phyloP scores from a whole-genome alignment of 2,329 filamentous ascomycete species.

The Rhytidhysteron rufulum region DNA sequence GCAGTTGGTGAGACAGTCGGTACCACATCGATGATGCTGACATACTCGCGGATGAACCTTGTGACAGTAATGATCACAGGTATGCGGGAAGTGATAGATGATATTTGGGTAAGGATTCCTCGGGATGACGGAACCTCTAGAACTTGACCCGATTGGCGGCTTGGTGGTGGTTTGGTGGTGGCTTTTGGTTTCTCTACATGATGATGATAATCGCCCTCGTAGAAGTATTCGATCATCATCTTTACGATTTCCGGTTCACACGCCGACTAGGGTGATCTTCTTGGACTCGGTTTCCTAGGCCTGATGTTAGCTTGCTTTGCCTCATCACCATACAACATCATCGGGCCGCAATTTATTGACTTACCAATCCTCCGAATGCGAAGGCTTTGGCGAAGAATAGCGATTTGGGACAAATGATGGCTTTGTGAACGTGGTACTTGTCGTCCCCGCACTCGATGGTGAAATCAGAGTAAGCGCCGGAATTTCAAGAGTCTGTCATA shows the following conservation, averaged over 20 bases:
- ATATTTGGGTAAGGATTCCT: not conserved
- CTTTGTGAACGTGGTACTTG: constrained; percentile 2
- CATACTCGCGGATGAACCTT: not conserved
- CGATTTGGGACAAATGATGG: constrained; percentile 1
- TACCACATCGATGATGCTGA: not conserved
- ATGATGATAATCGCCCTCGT: constrained; percentile 13
- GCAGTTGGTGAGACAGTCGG: not conserved
- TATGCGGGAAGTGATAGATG: not conserved
- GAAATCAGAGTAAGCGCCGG: constrained; percentile 4
- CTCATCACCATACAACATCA: no score
- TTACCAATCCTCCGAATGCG: constrained; percentile 1
- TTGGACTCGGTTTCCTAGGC: no score
- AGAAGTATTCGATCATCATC: constrained; percentile 16
- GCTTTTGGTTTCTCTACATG: not conserved
- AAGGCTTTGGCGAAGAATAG: constrained; percentile 2
- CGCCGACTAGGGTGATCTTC: no score
- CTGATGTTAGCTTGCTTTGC: no score
- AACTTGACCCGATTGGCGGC: not conserved
- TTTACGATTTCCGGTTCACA: constrained; percentile 17
- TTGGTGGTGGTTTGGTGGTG: not conserved
- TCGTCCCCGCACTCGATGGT: constrained; percentile 1
- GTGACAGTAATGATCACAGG: not conserved
- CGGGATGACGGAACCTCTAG: not conserved
- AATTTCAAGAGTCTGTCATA: not conserved
- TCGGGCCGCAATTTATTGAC: no score